Conservation (phyloP, 1,284 basidiomycete genomes). For the Xerocomus amazonicus region DNA sequence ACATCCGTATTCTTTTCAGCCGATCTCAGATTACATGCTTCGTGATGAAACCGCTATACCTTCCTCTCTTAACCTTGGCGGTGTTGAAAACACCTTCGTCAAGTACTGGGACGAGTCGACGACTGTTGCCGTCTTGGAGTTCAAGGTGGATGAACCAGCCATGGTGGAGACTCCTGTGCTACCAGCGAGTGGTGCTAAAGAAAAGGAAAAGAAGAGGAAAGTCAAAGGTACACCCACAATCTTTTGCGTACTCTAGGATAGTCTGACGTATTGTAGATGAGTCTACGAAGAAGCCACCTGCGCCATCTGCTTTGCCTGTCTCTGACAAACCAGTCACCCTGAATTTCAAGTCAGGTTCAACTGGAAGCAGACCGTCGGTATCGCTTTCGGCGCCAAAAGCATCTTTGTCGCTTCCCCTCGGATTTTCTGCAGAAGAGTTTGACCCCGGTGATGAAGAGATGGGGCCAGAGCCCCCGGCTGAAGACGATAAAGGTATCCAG, state of each 20-base stretch:
- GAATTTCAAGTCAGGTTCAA: conserved; percentile 55
- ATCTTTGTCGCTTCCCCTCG: conserved; percentile 45
- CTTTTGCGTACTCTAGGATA: conserved; percentile 6
- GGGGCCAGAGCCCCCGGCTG: conserved; percentile 30
- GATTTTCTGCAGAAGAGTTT: conserved; percentile 48
- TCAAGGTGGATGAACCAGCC: conserved; percentile 68
- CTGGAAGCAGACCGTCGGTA: conserved; percentile 38
- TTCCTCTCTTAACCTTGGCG: conserved; percentile 63
- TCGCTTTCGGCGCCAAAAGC: conserved; percentile 25
- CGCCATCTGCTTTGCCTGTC: conserved; percentile 57
- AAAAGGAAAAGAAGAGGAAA: conserved; percentile 66
- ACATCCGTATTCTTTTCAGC: conserved; percentile 81
- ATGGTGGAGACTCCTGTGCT: conserved; percentile 33
- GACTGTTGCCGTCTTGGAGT: conserved; percentile 67
- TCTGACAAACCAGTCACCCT: conserved; percentile 76
- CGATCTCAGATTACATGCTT: conserved; percentile 64
- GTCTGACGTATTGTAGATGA: conserved; percentile 25
- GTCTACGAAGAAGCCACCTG: conserved; percentile 21
- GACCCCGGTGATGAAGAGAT: conserved; percentile 41
- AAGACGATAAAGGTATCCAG: conserved; percentile 56
- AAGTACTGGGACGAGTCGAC: conserved; percentile 82
- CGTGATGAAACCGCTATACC: conserved; percentile 71
- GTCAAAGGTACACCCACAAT: conserved; percentile 40
- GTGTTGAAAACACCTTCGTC: conserved; percentile 66
- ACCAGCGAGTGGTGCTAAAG: conserved; percentile 36